These are phyloP conservation scores for Usnea hakonensis DNA, from an alignment of 495 filamentous ascomycete species.

Conservation along the genomic window DNA sequence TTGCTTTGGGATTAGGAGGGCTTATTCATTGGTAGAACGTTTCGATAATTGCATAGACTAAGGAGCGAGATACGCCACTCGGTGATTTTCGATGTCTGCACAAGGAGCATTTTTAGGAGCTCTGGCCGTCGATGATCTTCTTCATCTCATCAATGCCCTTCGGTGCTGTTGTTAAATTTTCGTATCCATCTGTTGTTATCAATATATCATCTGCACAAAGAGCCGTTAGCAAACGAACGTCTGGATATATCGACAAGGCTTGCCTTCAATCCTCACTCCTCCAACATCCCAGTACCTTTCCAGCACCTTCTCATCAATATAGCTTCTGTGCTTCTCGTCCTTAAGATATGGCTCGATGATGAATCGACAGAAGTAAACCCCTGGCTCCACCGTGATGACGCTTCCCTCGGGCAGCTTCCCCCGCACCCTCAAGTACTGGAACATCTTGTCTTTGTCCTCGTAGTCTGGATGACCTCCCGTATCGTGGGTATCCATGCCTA, in stretches of 20 bases:
- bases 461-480: constrained; percentile 62
- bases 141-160: constrained; percentile 65
- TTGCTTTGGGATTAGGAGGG: not conserved
- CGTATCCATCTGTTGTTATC: constrained; percentile 65
- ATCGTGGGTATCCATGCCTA: constrained; percentile 89
- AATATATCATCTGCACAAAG: constrained; percentile 60
- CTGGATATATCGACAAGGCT: not conserved
- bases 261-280: constrained; percentile 74
- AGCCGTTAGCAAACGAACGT: not conserved
- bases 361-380: constrained; percentile 87
- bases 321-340: constrained; percentile 52
- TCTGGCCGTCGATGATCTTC: constrained; percentile 39
- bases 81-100: not conserved
- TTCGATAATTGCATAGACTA: not conserved
- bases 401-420: constrained; percentile 61
- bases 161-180: constrained; percentile 77
- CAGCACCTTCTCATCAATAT: constrained; percentile 66
- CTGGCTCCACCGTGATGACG: constrained; percentile 84
- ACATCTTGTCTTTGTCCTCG: constrained; percentile 66
- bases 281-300: constrained; percentile 69
- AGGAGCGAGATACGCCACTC: not conserved
- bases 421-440: constrained; percentile 57
- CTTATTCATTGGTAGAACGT: not conserved
- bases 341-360: constrained; percentile 77
- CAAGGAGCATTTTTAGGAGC: not conserved